Percentiles rank a stretch among this genome's conserved stretches.
These are phyloP conservation scores for Vigna radiata DNA, from an alignment of 306 rosid genomes.

Conservation along the genomic window DNA sequence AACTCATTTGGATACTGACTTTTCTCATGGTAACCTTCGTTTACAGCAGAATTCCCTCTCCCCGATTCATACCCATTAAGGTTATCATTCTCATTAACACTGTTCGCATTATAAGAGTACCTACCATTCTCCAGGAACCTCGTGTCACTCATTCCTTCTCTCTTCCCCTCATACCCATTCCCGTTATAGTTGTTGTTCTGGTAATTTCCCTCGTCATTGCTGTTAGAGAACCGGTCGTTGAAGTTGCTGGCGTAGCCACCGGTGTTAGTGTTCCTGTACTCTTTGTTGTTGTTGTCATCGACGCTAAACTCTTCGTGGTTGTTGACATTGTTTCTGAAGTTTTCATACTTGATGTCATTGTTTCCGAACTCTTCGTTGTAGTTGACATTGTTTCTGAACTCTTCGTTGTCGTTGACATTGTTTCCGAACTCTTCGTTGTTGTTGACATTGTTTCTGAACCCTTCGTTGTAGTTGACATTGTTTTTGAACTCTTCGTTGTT, in stretches of 20 bases:
- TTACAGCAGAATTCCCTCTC: slow-evolving; percentile 46
- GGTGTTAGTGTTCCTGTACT: neutral
- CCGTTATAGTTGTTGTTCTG: slow-evolving; percentile 27
- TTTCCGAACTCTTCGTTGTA: slow-evolving; percentile 8
- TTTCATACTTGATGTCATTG: slow-evolving; percentile 7
- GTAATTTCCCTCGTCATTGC: slow-evolving; percentile 34
- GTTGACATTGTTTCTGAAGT: slow-evolving; percentile 20
- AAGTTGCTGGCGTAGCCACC: slow-evolving; percentile 13
- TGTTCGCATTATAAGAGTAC: slow-evolving; percentile 47
- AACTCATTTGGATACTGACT: slow-evolving; percentile 58
- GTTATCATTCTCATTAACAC: slow-evolving; percentile 45
- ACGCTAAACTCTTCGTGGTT: slow-evolving; percentile 1
- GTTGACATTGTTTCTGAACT: slow-evolving; percentile 12
- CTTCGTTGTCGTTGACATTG: neutral
- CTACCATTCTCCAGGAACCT: slow-evolving; percentile 69
- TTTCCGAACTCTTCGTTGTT: slow-evolving; percentile 4
- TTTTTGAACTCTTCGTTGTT: no score
- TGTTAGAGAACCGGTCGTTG: slow-evolving; percentile 20
- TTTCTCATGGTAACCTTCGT: slow-evolving; percentile 45
- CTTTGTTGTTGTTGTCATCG: neutral
- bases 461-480: no score
- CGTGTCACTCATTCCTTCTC: slow-evolving; percentile 88
- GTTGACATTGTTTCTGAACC: neutral
- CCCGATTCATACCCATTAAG: slow-evolving; percentile 48
- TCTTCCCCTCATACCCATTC: slow-evolving; percentile 47